Conservation (phyloP, 371 early-diverging fungal species). For the Mortierella sp. region DNA sequence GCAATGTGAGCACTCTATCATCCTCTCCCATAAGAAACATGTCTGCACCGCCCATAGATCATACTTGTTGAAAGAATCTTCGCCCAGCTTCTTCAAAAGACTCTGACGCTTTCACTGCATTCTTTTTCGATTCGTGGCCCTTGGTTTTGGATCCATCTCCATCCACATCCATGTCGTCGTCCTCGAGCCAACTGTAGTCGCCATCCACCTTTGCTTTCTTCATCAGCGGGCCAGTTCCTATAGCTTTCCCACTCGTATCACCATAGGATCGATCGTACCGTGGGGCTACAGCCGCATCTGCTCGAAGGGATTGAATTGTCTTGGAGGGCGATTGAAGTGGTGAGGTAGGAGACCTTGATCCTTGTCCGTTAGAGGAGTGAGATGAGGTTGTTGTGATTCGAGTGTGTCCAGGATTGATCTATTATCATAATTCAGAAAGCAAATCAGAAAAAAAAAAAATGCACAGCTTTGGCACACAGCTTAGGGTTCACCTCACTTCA, state of each 20-base stretch:
- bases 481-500: background rate
- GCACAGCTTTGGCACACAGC: background rate
- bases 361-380: background rate
- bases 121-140: background rate
- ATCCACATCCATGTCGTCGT: slow-evolving; percentile 9
- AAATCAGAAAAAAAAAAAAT: background rate
- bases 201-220: slow-evolving; percentile 19
- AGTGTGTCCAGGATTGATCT: slow-evolving; percentile 38
- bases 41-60: background rate
- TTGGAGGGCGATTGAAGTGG: slow-evolving; percentile 29
- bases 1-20: background rate
- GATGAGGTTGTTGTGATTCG: slow-evolving; percentile 17
- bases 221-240: background rate
- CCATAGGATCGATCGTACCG: background rate
- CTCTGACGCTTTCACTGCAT: background rate
- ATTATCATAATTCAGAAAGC: background rate
- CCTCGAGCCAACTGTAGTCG: slow-evolving; percentile 41
- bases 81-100: slow-evolving; percentile 31
- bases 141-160: background rate
- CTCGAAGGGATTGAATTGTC: slow-evolving; percentile 28
- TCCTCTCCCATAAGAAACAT: background rate
- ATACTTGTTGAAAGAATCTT: slow-evolving; percentile 34
- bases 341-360: slow-evolving; percentile 39
- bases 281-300: background rate
- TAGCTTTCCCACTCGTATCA: background rate